Percentiles rank a stretch among this genome's conserved stretches.
These are phyloP conservation scores for Fusarium proliferatum DNA, from an alignment of 2,329 filamentous ascomycete species.

Conservation along the genomic window DNA sequence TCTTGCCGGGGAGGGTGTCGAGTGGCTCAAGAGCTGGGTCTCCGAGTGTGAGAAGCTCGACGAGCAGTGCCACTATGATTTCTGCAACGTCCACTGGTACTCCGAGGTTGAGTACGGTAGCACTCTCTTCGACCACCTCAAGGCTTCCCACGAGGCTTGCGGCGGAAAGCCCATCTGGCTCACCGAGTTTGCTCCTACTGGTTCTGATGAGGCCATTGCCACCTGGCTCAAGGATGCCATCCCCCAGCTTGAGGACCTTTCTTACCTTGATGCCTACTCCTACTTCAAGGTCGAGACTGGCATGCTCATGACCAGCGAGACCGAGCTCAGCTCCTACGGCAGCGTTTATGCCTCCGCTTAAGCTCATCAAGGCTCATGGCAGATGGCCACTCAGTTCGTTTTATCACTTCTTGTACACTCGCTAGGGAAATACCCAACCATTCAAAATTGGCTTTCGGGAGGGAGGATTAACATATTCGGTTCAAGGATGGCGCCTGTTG, in stretches of 20 bases:
- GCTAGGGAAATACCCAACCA: conserved; percentile 49
- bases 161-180: conserved; percentile 65
- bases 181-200: conserved; percentile 71
- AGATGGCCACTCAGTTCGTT: conserved; percentile 25
- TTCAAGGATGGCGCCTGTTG: conserved; percentile 40
- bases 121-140: conserved; percentile 66
- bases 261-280: conserved; percentile 66
- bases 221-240: conserved; percentile 63
- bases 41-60: conserved; percentile 56
- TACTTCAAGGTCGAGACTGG: conserved; percentile 65
- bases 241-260: conserved; percentile 59
- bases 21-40: conserved; percentile 67
- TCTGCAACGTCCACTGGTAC: conserved; percentile 75
- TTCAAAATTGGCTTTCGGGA: conserved; percentile 41
- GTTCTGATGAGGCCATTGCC: conserved; percentile 53
- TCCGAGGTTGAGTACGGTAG: conserved; percentile 58
- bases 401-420: conserved; percentile 53
- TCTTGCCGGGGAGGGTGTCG: conserved; percentile 60
- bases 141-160: conserved; percentile 58
- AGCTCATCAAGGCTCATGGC: conserved; percentile 12
- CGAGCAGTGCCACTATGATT: conserved; percentile 65
- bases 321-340: conserved; percentile 59
- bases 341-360: conserved; percentile 60
- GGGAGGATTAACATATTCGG: conserved; percentile 36
- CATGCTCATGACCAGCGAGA: conserved; percentile 55